Evolutionary conservation across 768 basidiomycete species (phyloP).

Genomic region (Termitomyces sp.): DNA sequence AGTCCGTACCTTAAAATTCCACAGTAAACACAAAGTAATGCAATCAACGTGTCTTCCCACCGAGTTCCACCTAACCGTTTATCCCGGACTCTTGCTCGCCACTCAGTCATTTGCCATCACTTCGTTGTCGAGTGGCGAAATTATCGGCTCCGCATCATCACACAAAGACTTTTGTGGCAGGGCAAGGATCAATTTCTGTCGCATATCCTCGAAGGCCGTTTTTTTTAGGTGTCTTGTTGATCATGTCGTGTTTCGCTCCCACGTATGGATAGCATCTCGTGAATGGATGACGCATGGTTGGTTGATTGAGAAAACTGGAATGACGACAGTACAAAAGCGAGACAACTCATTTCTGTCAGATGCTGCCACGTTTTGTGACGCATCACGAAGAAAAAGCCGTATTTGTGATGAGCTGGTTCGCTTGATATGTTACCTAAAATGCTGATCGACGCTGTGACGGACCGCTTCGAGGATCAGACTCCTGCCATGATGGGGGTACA

Average conservation of each 20-base stretch:
- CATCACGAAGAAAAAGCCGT: neutral
- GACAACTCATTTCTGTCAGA: neutral
- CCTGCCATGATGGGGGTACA: neutral
- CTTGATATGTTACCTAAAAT: neutral
- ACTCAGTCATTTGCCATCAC: neutral
- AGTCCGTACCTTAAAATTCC: neutral
- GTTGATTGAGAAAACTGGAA: neutral
- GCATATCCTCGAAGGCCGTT: neutral
- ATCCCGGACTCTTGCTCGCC: neutral
- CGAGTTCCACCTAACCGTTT: neutral
- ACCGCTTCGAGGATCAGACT: slow-evolving; percentile 11
- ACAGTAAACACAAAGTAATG: neutral
- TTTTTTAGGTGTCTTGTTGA: neutral
- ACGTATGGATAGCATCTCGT: neutral
- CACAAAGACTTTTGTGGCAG: neutral
- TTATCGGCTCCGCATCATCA: neutral
- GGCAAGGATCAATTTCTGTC: neutral
- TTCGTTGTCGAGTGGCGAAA: neutral
- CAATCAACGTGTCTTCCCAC: neutral
- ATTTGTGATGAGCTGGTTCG: slow-evolving; percentile 8
- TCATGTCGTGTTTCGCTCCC: neutral
- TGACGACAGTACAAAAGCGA: neutral
- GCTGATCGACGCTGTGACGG: slow-evolving; percentile 12
- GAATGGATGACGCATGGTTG: neutral
- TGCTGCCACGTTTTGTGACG: neutral